Base-by-base conservation (phyloP, 495 filamentous ascomycete species). In the Oidiodendron maius region DNA sequence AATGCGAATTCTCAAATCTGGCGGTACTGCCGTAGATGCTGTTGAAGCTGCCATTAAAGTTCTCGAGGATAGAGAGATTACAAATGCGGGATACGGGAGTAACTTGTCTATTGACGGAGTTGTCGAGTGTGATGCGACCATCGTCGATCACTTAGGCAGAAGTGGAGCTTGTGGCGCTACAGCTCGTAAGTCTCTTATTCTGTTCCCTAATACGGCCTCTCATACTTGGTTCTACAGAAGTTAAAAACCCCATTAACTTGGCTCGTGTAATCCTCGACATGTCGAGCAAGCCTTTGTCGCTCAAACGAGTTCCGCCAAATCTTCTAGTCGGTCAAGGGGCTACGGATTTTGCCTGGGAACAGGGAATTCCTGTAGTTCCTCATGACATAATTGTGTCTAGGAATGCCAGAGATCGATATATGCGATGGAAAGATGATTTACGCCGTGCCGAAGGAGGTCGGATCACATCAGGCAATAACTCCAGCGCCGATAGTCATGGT, bases 31-130 rank as follows among this genome's bases (percentile, higher is more conserved):
- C 3, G 69, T 93, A 18, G 88, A 96, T 51, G 93, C 93, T n/a
- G 89, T 95, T 23, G 93, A 97, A 64, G 81, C 86, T 42, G 91
- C 94, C 22, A 77, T 98, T 50, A 86, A 81, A 57, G 72, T 84
- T 15, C 76, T 98, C 30, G 93, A 98, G 63, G 87, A 98, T 59
- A 80, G 83, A 38, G 88, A 95, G 55, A 95, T 98, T 58, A 97
- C 94, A 18, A 98, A 98, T 64, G 84, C 91, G 13, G 93, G 94
- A 13, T 96, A 84, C 57, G 94, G 94, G 25, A 97, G 94, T 68
- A 98, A 98, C 58, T 67, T 96, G n/a, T 80, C 83, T 39, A 82
- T 91, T 42, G 84, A 96, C 53, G 93, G 93, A 2, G 77, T 80
- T 13, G 93, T 96, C 20, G 94, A 98, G 61, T 89, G 90, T 58